Conservation (phyloP, 805 yeast species). For the Komagataella ulmi region DNA sequence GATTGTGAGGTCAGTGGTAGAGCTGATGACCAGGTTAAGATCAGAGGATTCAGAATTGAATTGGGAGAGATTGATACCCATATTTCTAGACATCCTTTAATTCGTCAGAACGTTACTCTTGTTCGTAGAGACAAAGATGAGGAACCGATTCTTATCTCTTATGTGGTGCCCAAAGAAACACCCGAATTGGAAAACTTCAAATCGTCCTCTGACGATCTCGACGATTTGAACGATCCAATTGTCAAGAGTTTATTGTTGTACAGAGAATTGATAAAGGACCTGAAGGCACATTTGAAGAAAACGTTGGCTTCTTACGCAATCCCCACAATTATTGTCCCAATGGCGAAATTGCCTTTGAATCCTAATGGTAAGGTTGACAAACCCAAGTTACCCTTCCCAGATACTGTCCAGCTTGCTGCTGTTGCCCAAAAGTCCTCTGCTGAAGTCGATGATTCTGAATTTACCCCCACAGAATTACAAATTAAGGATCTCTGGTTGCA, state of each 20-base stretch:
- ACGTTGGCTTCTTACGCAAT: slow-evolving; percentile 89
- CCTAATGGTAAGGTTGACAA: slow-evolving; percentile 98
- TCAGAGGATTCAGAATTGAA: slow-evolving; percentile 97
- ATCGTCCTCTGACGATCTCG: slow-evolving; percentile 31
- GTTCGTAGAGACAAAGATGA: slow-evolving; percentile 87
- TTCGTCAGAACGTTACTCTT: slow-evolving; percentile 85
- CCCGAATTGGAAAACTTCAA: slow-evolving; percentile 34
- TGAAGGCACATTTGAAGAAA: slow-evolving; percentile 72
- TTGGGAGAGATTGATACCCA: slow-evolving; percentile 97
- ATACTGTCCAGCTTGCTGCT: slow-evolving; percentile 66
- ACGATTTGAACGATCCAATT: slow-evolving; percentile 44
- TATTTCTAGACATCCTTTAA: slow-evolving; percentile 82
- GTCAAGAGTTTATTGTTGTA: slow-evolving; percentile 71
- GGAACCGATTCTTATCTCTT: slow-evolving; percentile 85
- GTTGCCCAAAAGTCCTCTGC: slow-evolving; percentile 44
- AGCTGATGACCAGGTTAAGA: slow-evolving; percentile 97
- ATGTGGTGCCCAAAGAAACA: slow-evolving; percentile 63
- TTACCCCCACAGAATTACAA: slow-evolving; percentile 50
- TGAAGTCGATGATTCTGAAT: slow-evolving; percentile 33
- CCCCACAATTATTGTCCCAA: slow-evolving; percentile 83
- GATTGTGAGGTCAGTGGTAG: slow-evolving; percentile 97
- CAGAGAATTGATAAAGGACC: slow-evolving; percentile 64
- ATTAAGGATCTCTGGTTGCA: slow-evolving; percentile 77
- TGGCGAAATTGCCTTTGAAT: slow-evolving; percentile 77
- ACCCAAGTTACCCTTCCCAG: slow-evolving; percentile 93